Evolutionary conservation across 768 basidiomycete genomes (phyloP), one percentile per base, ranked within the genome.

Genomic region (Pisolithus orientalis): DNA sequence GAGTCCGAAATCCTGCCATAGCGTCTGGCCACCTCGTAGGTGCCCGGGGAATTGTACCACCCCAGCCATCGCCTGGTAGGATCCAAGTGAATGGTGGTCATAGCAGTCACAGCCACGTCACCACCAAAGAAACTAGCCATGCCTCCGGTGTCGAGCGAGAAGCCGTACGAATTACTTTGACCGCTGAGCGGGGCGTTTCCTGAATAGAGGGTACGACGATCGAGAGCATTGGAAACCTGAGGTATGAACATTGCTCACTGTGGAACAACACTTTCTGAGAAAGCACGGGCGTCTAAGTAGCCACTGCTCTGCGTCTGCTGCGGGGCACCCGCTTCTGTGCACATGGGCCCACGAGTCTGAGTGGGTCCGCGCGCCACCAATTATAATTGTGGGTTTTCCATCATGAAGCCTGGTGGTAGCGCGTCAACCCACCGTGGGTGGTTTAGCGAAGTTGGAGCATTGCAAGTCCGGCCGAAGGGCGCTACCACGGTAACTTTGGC

Each of bases 41-140:
- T 59, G 14, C 62, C 62, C 4, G 62, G 62, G 13, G 59, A 60
- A 40, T 64, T 64, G 42, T 64, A 64, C 57, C 57, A 62, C 9
- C 62, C 62, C 34, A 62, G 48, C 58, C 57, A 64, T 44, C 53
- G 56, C 46, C 57, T 54, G 10, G 55, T 53, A 29, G 53, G 40
- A 47, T 53, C 52, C 21, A 64, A 17, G 43, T 62, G 61, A 7
- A 64, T 55, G 14, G 59, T 57, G 16, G 53, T 47, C 59, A 62
- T 62, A 8, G 62, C 61, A n/a, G 61, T 48, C 13, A 64, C 51
- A 11, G 62, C 62, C 28, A 60, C 62, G 17, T 62, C 61, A 27
- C 62, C 62, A 25, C 62, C 62, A 25, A 64, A 58, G 44, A 62
- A 62, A 17, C 55, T 59, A 4, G 59, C 61, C 25, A 64, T 50